Percentiles rank a stretch among this genome's conserved stretches.
Conservation (phyloP, 768 basidiomycete species). For the Suillus cothurnatus region DNA sequence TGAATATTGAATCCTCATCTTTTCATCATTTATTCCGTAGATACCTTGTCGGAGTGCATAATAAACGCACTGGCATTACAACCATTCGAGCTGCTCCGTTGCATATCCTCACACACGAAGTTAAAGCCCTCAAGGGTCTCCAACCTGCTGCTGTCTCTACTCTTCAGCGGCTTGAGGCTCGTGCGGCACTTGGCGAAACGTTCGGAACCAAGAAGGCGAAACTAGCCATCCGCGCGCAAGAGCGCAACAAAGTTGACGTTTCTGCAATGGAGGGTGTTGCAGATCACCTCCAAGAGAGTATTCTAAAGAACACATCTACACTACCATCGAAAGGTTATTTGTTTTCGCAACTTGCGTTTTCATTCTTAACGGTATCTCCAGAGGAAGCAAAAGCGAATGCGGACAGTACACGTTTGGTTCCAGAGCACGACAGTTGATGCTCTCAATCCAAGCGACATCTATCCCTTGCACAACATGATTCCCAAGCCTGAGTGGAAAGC, state of each 20-base stretch:
- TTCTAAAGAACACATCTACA: constrained; percentile 69
- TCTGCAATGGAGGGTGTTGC: constrained; percentile 85
- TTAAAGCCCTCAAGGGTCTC: constrained; percentile 81
- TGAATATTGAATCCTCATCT: constrained; percentile 2
- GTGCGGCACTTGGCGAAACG: constrained; percentile 82
- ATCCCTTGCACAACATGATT: constrained; percentile 74
- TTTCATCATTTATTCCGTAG: constrained; percentile 36
- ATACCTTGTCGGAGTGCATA: constrained; percentile 83
- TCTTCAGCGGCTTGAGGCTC: constrained; percentile 57
- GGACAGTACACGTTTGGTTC: constrained; percentile 72
- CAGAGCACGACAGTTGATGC: constrained; percentile 72
- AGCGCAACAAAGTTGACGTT: constrained; percentile 89
- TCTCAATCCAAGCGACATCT: constrained; percentile 68
- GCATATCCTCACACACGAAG: constrained; percentile 71
- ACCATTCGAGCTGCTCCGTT: constrained; percentile 68
- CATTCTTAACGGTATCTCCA: constrained; percentile 27
- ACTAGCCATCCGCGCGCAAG: constrained; percentile 77
- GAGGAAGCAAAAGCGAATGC: constrained; percentile 68
- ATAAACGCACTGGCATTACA: constrained; percentile 73
- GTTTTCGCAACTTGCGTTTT: constrained; percentile 3
- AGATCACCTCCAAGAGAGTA: constrained; percentile 79
- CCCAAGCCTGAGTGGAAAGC: constrained; percentile 81
- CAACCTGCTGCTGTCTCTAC: constrained; percentile 51
- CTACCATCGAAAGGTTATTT: constrained; percentile 69
- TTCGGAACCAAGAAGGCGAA: constrained; percentile 97